Percentiles rank a stretch among this genome's conserved stretches.
phyloP scores from a whole-genome alignment of 2,329 filamentous ascomycete species.

The Pseudopithomyces chartarum region DNA sequence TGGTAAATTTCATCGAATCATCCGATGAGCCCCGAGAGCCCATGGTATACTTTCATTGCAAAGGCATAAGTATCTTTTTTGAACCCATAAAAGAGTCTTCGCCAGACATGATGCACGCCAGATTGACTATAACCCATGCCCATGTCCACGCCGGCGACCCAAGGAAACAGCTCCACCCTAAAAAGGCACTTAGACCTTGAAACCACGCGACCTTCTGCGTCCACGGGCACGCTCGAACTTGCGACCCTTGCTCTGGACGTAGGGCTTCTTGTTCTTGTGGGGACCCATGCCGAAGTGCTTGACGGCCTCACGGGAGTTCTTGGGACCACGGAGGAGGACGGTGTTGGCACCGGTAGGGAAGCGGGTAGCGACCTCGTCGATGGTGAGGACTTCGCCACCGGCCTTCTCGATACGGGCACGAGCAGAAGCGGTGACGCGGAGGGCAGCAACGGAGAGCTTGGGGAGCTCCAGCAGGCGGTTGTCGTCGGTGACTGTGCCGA shows the following conservation, averaged over 20 bases:
- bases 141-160: constrained; percentile 45
- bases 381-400: constrained; percentile 91
- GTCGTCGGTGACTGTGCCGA: constrained; percentile 94
- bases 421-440: constrained; percentile 95
- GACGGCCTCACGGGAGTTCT: constrained; percentile 96
- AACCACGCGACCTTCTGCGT: constrained; percentile 96
- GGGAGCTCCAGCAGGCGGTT: constrained; percentile 79
- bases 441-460: constrained; percentile 91
- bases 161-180: constrained; percentile 40
- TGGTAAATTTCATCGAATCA: constrained; percentile 31
- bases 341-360: constrained; percentile 97
- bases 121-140: constrained; percentile 40
- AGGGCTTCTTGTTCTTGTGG: constrained; percentile 99
- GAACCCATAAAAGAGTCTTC: constrained; percentile 36
- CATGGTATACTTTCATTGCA: constrained; percentile 41
- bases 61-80: constrained; percentile 46
- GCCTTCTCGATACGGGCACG: constrained; percentile 91
- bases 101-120: constrained; percentile 45
- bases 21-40: constrained; percentile 39
- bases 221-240: constrained; percentile 99
- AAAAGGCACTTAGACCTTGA: constrained; percentile 86
- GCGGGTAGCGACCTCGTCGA: constrained; percentile 96
- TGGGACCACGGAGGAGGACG: constrained; percentile 93
- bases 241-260: constrained; percentile 97
- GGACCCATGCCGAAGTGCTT: constrained; percentile 99